phyloP scores from a whole-genome alignment of 371 early-diverging fungal species.

The Rhizopus delemar region DNA sequence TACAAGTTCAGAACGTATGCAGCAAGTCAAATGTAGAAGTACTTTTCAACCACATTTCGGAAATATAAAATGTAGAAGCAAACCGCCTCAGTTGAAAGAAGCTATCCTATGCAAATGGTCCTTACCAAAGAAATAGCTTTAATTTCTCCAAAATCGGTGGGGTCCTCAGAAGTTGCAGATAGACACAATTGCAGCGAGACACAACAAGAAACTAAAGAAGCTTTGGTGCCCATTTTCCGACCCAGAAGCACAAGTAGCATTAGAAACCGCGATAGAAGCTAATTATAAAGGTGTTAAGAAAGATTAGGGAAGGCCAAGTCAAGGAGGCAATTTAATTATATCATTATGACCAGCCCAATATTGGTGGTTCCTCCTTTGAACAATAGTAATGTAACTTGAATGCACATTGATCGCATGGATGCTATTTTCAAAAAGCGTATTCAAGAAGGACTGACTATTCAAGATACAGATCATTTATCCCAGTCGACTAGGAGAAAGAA shows the following conservation, averaged over 20 bases:
- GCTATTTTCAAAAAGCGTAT: background rate
- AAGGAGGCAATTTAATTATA: background rate
- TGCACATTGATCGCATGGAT: slow-evolving; percentile 1
- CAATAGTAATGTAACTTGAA: background rate
- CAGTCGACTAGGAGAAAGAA: background rate
- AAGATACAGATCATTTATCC: background rate
- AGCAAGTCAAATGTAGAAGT: slow-evolving; percentile 9
- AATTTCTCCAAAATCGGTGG: slow-evolving; percentile 5
- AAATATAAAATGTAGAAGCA: slow-evolving; percentile 10
- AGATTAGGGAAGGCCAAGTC: background rate
- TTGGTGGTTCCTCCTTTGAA: background rate
- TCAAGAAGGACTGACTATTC: background rate
- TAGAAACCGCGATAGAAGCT: slow-evolving; percentile 1
- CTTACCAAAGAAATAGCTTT: slow-evolving; percentile 7
- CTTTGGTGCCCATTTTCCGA: background rate
- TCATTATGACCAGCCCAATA: slow-evolving; percentile 3
- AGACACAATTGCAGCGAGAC: background rate
- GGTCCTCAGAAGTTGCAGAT: slow-evolving; percentile 1
- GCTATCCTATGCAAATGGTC: slow-evolving; percentile 19
- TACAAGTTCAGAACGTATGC: slow-evolving; percentile 17
- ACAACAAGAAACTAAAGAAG: background rate
- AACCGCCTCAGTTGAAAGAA: slow-evolving; percentile 4
- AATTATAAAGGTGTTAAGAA: background rate
- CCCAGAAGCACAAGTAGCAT: background rate
- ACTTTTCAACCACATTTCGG: slow-evolving; percentile 16